These are phyloP conservation scores for Cadophora sp. DNA, from an alignment of 2,329 filamentous ascomycete genomes.

Conservation along the genomic window DNA sequence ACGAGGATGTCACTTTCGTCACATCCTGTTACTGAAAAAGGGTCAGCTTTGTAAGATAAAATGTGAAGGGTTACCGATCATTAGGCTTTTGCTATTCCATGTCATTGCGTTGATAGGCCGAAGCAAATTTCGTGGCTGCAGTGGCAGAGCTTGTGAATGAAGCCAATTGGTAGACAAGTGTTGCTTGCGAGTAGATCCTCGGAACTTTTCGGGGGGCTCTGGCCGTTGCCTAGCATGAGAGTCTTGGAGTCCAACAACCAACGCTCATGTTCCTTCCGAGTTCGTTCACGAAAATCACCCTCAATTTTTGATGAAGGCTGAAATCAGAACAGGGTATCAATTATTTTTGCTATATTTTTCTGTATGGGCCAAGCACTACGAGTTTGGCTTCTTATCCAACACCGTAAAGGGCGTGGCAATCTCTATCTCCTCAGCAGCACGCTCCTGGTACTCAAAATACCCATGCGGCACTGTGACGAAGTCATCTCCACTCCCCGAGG, in stretches of 20 bases:
- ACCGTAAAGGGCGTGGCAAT: background rate
- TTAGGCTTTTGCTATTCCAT: too few species aligned
- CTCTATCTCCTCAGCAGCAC: slow-evolving; percentile 6
- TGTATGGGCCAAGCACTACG: background rate
- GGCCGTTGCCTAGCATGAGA: too few species aligned
- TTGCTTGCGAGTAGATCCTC: background rate
- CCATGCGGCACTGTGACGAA: slow-evolving; percentile 11
- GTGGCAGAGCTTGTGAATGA: background rate
- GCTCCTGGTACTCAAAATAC: slow-evolving; percentile 11
- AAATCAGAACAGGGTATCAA: background rate
- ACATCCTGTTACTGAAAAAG: too few species aligned
- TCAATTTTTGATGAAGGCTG: background rate
- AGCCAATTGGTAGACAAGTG: background rate
- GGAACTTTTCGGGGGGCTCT: background rate
- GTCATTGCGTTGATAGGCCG: too few species aligned
- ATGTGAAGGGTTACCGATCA: too few species aligned
- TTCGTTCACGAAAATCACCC: background rate
- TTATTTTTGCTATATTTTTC: background rate
- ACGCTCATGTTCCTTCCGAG: background rate
- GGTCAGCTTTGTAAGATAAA: too few species aligned
- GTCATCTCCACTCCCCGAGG: slow-evolving; percentile 3
- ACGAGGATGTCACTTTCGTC: too few species aligned
- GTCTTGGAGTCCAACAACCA: too few species aligned
- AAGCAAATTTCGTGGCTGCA: background rate
- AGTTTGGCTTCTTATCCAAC: background rate